phyloP scores from a whole-genome alignment of 129 eudicot genomes.

The Flaveria ramosissima region DNA sequence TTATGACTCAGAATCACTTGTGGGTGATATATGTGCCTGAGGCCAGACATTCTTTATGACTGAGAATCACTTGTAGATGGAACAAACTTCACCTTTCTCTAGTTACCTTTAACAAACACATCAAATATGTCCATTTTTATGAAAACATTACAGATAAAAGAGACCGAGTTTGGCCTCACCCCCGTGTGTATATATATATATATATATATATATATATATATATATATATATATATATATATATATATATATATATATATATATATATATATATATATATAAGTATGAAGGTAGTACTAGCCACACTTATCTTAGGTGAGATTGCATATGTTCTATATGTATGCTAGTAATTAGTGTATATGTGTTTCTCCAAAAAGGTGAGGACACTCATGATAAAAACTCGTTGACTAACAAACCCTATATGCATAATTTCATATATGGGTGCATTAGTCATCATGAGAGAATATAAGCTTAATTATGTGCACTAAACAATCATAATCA shows the following conservation, averaged over 20 bases:
- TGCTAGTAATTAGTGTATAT: not conserved
- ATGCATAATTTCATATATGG: not conserved
- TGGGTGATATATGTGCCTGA: too few relatives aligned
- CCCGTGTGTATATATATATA: too few relatives aligned
- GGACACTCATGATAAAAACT: not conserved
- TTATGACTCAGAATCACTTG: too few relatives aligned
- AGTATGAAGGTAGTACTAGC: not conserved
- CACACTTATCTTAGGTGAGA: not conserved
- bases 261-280: too few relatives aligned
- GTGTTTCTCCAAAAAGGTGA: not conserved
- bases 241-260: too few relatives aligned
- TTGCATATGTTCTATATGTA: not conserved
- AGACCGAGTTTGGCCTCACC: not conserved
- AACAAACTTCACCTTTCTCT: too few relatives aligned
- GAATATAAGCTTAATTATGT: constrained; percentile 23
- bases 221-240: too few relatives aligned
- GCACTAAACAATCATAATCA: constrained; percentile 23
- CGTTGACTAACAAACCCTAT: constrained; percentile 20
- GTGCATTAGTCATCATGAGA: constrained; percentile 14
- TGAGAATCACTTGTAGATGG: too few relatives aligned
- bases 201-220: too few relatives aligned
- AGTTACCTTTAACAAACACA: not conserved
- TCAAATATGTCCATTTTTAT: not conserved
- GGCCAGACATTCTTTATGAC: too few relatives aligned
- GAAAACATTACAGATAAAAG: not conserved